phyloP scores from a whole-genome alignment of 768 basidiomycete genomes.

The Infundibulicybe gibba region DNA sequence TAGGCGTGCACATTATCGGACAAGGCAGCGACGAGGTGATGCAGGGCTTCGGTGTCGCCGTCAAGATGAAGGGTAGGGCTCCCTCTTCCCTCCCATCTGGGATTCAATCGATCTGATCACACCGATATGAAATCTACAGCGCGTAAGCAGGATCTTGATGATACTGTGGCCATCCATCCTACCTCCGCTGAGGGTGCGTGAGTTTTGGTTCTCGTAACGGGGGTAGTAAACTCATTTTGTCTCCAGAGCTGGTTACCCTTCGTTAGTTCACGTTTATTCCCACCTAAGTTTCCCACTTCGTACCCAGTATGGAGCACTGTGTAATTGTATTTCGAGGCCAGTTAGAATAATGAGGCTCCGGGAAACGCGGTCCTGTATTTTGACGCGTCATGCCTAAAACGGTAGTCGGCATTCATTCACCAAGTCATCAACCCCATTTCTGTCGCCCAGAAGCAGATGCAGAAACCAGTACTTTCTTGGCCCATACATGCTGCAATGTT shows the following conservation, averaged over 20 bases:
- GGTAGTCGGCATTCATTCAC: too few species aligned
- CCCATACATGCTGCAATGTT: too few species aligned
- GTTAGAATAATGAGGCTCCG: too few species aligned
- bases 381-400: too few species aligned
- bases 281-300: too few species aligned
- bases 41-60: slow-evolving; percentile 96
- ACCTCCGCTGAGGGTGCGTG: slow-evolving; percentile 76
- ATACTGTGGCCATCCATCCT: slow-evolving; percentile 91
- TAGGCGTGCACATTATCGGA: slow-evolving; percentile 95
- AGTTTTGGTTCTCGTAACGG: not conserved
- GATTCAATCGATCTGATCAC: not conserved
- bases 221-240: slow-evolving; percentile 11
- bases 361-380: too few species aligned
- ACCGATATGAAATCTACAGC: slow-evolving; percentile 31
- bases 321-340: too few species aligned
- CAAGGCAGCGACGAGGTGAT: slow-evolving; percentile 89
- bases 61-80: slow-evolving; percentile 85
- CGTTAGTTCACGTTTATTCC: slow-evolving; percentile 14
- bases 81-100: slow-evolving; percentile 2
- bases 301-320: too few species aligned
- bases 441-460: too few species aligned
- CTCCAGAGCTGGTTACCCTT: slow-evolving; percentile 49
- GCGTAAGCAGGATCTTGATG: slow-evolving; percentile 77
- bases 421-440: too few species aligned
- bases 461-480: too few species aligned